Evolutionary conservation across 495 filamentous ascomycete genomes (phyloP), one percentile per base, ranked within the genome.

Genomic region (Xylaria bambusicola): DNA sequence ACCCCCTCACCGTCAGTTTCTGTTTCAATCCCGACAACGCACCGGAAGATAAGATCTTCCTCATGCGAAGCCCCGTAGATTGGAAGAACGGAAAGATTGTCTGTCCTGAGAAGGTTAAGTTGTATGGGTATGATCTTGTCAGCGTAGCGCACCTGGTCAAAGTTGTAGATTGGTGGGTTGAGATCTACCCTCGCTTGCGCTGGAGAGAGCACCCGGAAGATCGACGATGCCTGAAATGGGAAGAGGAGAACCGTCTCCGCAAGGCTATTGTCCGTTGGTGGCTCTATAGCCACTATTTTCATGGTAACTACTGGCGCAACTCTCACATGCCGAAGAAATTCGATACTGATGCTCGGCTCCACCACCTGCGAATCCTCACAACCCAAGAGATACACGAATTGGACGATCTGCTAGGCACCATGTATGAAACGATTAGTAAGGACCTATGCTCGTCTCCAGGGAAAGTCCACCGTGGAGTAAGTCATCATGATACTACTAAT

Each of bases 201-300:
- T 93, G 89, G 85, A 78, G 78, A 29, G 62, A 77, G 8, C 73
- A 83, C 45, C 88, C 77, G 31, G 77, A 82, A 54, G 73, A 82
- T 49, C 82, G 88, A n/a, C 86, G 90, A 12, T 77, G 83, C 3
- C 76, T 93, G 9, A 80, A 68, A 0, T 48, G 60, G 1, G 57
- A 77, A 12, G 90, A 92, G 68, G 76, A 81, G 18, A 73, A 75
- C 23, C 78, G 82, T 5, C 59, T 92, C n/a, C 83, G 89, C 5
- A 79, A 80, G 41, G 88, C 85, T 1, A 67, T 92, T 55, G 92
- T 89, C 65, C 78, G 83, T 1, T 80, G 89, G 69, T 91, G 89
- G 89, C 75, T 86, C 12, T 81, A 64, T 66, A 71, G 68, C 20
- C 61, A 65, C 24, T 62, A 71, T 17, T 75, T 77, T 41, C 74